Evolutionary conservation across 495 filamentous ascomycete species (phyloP).

Genomic region (Daldinia caldariorum): DNA sequence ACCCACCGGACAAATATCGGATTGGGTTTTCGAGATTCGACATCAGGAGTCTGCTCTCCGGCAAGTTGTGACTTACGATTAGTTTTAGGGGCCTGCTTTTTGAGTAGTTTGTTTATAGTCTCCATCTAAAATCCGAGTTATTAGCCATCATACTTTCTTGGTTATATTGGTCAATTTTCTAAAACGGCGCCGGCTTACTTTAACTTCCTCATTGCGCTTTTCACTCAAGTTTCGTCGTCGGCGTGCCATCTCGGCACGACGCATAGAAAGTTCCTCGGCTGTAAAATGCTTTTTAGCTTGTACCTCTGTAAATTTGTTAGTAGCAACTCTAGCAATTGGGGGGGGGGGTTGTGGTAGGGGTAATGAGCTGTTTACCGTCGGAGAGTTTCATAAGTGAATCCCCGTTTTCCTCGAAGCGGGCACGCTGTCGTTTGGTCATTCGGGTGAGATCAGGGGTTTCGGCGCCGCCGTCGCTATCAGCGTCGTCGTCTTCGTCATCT

Average conservation of each 20-base stretch:
- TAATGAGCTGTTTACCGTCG: slow-evolving; percentile 60
- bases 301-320: slow-evolving; percentile 68
- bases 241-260: slow-evolving; percentile 94
- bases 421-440: slow-evolving; percentile 87
- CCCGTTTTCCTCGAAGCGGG: slow-evolving; percentile 71
- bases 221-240: slow-evolving; percentile 96
- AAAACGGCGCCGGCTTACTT: slow-evolving; percentile 63
- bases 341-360: not conserved
- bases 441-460: slow-evolving; percentile 82
- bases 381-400: slow-evolving; percentile 77
- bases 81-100: slow-evolving; percentile 91
- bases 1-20: slow-evolving; percentile 82
- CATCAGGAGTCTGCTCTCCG: slow-evolving; percentile 65
- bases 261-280: slow-evolving; percentile 94
- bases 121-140: slow-evolving; percentile 73
- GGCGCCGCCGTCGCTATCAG: slow-evolving; percentile 72
- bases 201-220: slow-evolving; percentile 98
- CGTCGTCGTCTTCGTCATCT: slow-evolving; percentile 71
- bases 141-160: slow-evolving; percentile 10
- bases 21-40: slow-evolving; percentile 64
- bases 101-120: slow-evolving; percentile 95
- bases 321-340: not conserved
- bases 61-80: slow-evolving; percentile 63
- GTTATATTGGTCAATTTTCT: not conserved
- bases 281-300: slow-evolving; percentile 93